phyloP scores from a whole-genome alignment of 2,329 filamentous ascomycete genomes.

The Pestalotiopsis sp. region DNA sequence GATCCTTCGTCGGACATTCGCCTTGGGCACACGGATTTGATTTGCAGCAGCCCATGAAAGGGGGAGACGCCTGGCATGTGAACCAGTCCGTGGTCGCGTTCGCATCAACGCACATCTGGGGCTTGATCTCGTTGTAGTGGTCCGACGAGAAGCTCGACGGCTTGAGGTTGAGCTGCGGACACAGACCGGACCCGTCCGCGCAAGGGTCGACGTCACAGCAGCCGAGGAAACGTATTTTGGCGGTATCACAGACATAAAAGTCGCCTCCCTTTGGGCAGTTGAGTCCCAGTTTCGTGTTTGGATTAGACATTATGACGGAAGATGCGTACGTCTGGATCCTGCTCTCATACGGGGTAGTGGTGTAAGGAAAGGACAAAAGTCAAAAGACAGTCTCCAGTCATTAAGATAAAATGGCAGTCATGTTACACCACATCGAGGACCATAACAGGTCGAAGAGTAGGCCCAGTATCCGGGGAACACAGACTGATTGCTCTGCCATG shows the following conservation, averaged over 20 bases:
- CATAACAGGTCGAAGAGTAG: background rate
- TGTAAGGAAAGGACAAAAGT: background rate
- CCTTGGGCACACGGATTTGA: slow-evolving; percentile 29
- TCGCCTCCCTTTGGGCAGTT: slow-evolving; percentile 30
- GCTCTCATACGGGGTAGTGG: background rate
- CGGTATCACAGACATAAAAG: slow-evolving; percentile 33
- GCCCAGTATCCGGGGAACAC: background rate
- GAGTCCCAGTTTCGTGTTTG: slow-evolving; percentile 22
- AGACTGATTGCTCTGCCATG: background rate
- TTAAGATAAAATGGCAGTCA: background rate
- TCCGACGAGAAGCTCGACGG: slow-evolving; percentile 32
- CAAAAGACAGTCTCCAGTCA: background rate
- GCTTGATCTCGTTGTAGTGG: slow-evolving; percentile 29
- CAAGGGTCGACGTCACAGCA: slow-evolving; percentile 39
- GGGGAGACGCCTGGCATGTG: slow-evolving; percentile 27
- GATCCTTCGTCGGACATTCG: slow-evolving; percentile 28
- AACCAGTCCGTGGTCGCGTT: slow-evolving; percentile 27
- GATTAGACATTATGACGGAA: slow-evolving; percentile 14
- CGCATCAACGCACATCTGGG: slow-evolving; percentile 30
- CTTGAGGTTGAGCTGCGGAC: slow-evolving; percentile 31
- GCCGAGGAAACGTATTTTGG: slow-evolving; percentile 35
- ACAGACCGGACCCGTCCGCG: slow-evolving; percentile 29
- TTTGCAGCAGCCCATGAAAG: slow-evolving; percentile 38
- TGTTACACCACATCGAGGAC: background rate
- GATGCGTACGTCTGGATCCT: background rate